Base-by-base conservation (phyloP, 2,329 filamentous ascomycete genomes). In the Phyllosticta paracitricarpa region DNA sequence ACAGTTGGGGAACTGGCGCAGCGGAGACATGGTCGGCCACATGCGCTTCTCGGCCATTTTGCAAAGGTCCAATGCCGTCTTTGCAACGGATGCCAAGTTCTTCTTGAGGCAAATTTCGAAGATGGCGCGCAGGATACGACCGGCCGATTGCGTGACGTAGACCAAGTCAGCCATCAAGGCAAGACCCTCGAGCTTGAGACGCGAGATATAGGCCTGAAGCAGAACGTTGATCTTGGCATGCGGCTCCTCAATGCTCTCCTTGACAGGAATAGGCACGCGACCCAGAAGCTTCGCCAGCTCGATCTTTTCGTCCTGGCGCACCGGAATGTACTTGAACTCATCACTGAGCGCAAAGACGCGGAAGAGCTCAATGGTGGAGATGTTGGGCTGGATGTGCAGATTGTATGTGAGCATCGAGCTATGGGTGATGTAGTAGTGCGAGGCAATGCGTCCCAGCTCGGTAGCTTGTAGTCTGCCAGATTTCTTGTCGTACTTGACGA, bases 21-120 rank as follows among this genome's bases (percentile, higher is more conserved):
- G 80, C 10, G 95, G 94, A 48, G 91, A 90, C 94, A 97, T 99
- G 5, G 93, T 97, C 14, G 93, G 92, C 94, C 94, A 99, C 95
- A 99, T 99, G 57, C 95, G 84, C 81, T 96, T 96, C 79, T 99
- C 94, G 0, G 93, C 94, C 91, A 96, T 97, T 78, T 99, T 99
- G 78, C 95, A 99, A 59, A 99, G 82, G 68, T 96, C 90, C 52
- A 99, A 80, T 0, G 94, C 92, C 64, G 89, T 91, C 77, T 94
- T 96, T 8, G 94, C 90, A 3, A 97, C 94, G 17, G 86, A 88
- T 0, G 94, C 86, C 93, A 93, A 99, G 35, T 93, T 93, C 75
- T 97, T 97, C 77, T 93, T 96, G 66, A 99, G 77, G n/a, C 89
- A 88, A 60, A 99, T 97, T 76, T 99, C 95, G 66, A 97, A 99